Percentiles rank a stretch among this genome's conserved stretches.
Evolutionary conservation across 2,329 filamentous ascomycete species (phyloP).

Genomic region (Botrytis sinoallii): DNA sequence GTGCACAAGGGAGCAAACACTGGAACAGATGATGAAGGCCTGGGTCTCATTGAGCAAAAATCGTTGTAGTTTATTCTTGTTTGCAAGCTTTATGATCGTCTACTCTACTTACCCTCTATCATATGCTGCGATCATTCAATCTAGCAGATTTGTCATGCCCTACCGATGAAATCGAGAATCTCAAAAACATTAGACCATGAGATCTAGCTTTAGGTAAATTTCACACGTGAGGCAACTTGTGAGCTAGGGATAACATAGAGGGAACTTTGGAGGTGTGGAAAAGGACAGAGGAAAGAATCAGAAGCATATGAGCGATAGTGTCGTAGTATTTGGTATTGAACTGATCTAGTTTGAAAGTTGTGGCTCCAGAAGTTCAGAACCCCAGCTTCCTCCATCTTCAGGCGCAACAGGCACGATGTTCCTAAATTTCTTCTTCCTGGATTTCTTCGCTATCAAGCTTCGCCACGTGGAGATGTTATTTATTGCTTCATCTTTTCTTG

Average conservation of each 20-base stretch:
- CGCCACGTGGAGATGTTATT: background rate
- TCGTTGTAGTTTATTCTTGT: too few species aligned
- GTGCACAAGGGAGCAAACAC: accelerated
- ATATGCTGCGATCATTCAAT: background rate
- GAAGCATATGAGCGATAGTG: background rate
- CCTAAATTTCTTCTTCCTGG: background rate
- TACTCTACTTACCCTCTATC: background rate
- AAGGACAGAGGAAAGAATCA: background rate
- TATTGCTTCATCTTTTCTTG: background rate
- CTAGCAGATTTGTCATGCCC: background rate
- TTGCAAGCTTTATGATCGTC: background rate
- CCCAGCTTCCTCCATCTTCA: too few species aligned
- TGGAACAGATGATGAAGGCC: too few species aligned
- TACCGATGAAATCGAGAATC: background rate
- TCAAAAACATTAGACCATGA: background rate
- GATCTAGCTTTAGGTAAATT: background rate
- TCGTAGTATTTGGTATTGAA: background rate
- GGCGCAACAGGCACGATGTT: too few species aligned
- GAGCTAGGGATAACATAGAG: background rate
- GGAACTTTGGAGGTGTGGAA: background rate
- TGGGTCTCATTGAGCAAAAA: too few species aligned
- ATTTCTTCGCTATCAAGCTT: background rate
- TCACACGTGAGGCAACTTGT: background rate
- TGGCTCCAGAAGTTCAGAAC: background rate
- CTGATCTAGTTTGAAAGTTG: background rate